Evolutionary conservation across 139 green algal genomes (phyloP), one percentile per base, ranked within the genome.

Genomic region (Pseudopediastrum boryanum): DNA sequence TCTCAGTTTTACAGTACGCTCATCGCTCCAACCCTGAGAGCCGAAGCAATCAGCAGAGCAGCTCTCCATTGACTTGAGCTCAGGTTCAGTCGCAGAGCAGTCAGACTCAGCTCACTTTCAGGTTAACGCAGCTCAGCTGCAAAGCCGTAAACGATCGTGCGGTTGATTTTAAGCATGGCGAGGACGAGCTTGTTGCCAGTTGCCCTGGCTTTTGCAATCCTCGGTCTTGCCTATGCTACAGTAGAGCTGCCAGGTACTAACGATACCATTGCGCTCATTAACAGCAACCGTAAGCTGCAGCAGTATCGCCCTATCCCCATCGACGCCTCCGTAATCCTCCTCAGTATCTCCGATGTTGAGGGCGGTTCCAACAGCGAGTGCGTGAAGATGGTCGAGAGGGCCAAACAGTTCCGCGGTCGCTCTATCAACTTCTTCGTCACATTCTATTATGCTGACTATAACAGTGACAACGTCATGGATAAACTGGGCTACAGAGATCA

Each of bases 341-440:
- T 81, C 33, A 74, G 65, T 46, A 65, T 74, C 33, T 73, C 61
- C n/a, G 74, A 81, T 63, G 44, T 81, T 25, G 74, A 81, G 44
- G 74, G 74, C 36, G 74, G 74, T 35, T 62, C 64, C 8, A 72
- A 50, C 44, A 81, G 74, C 62, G 44, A 48, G 3, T 81, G 74
- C 33, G 74, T 64, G 21, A 31, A 62, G 31, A 80, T 80, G 73
- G 27, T 71, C 16, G 54, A 46, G 19, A 29, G 73, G 6, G 73
- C 59, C 3, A 35, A 72, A 44, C 59, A 71, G 59, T 64, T 63
- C 59, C 46, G 62, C 31, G 73, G 73, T 7, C 58, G 73, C 58
- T 21, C 73, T 7, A 71, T 80, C 42, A 80, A 80, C 70, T 78
- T 78, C 52, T 78, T 78, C 42, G 70, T 78, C 23, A 78, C 70